Conservation (phyloP, 441 rosid genomes). For the Viola pubescens region DNA sequence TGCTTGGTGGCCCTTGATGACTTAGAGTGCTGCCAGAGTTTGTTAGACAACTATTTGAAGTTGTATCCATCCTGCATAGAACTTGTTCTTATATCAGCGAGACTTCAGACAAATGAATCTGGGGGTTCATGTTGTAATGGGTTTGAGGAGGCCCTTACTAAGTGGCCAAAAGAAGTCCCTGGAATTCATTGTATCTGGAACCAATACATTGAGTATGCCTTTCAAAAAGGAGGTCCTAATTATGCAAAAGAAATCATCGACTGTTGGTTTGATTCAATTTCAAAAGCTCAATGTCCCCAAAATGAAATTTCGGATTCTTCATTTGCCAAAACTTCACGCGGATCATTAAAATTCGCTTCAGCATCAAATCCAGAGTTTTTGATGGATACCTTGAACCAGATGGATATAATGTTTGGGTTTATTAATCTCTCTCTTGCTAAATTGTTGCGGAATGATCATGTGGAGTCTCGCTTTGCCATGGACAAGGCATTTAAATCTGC, state of each 20-base stretch:
- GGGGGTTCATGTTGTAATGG: slow-evolving; percentile 30
- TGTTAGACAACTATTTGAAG: slow-evolving; percentile 48
- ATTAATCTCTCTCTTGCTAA: slow-evolving; percentile 66
- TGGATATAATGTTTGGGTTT: slow-evolving; percentile 65
- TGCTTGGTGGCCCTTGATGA: slow-evolving; percentile 54
- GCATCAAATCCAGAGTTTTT: slow-evolving; percentile 26
- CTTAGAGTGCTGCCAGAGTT: slow-evolving; percentile 31
- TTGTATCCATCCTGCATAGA: slow-evolving; percentile 63
- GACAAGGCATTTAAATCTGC: slow-evolving; percentile 55
- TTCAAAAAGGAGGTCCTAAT: slow-evolving; percentile 39
- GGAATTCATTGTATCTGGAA: slow-evolving; percentile 86
- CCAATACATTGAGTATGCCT: slow-evolving; percentile 70
- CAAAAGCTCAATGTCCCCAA: slow-evolving; percentile 30
- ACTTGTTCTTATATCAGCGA: slow-evolving; percentile 52
- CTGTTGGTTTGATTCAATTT: slow-evolving; percentile 54
- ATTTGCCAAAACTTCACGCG: slow-evolving; percentile 17
- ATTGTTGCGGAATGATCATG: slow-evolving; percentile 44
- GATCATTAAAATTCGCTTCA: slow-evolving; percentile 24
- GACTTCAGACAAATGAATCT: slow-evolving; percentile 33
- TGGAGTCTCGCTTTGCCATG: slow-evolving; percentile 45
- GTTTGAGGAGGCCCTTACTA: slow-evolving; percentile 63
- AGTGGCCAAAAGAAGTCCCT: slow-evolving; percentile 59
- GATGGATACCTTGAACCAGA: slow-evolving; percentile 21
- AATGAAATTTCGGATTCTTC: slow-evolving; percentile 22
- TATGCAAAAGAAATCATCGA: slow-evolving; percentile 51